Evolutionary conservation across 345 rosid species (phyloP), one percentile per base, ranked within the genome.

Genomic region (Mallotus nudiflorus): DNA sequence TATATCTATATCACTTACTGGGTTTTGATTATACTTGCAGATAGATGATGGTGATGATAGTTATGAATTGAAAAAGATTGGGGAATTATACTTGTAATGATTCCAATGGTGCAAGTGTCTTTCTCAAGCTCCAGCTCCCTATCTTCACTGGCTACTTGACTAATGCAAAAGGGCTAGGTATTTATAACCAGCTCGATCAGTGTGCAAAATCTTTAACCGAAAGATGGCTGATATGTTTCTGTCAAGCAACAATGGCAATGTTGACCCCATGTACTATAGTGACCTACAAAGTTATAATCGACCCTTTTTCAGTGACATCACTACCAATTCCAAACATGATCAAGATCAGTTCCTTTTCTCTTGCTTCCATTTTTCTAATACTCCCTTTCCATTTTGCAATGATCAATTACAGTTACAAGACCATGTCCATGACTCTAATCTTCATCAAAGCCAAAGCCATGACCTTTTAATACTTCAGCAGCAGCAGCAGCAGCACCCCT

Each of bases 351-450:
- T 65, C 42, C 77, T 77, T 75, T 66, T 67, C 49, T 75, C 82
- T 61, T 61, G 81, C 70, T 77, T 82, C 49, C 78, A 64, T 61
- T 51, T 83, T 46, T 85, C 92, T 40, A 85, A 92, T 45, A 84
- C 96, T 72, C 86, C 90, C 19, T 83, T 75, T 53, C 45, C 73
- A 45, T 74, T 76, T 19, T 82, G 35, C 9, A 16, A 67, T 73
- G 84, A 86, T 16, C 37, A 65, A 22, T 58, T 67, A 11, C 79
- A 61, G 18, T 67, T 75, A 7, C 82, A 80, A 1, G 71, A 78
- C 50, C 68, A 67, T 13, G 59, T 53, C 42, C 42, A 39, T 42
- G 46, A 12, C 9, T 42, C 1, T 42, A 67, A 18, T 72, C 59
- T 86, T 61, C 73, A 71, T 40, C 81, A 70, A 8, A 12, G 9